Base-by-base conservation (phyloP, 257 asterid species). In the Penstemon barbatus region DNA sequence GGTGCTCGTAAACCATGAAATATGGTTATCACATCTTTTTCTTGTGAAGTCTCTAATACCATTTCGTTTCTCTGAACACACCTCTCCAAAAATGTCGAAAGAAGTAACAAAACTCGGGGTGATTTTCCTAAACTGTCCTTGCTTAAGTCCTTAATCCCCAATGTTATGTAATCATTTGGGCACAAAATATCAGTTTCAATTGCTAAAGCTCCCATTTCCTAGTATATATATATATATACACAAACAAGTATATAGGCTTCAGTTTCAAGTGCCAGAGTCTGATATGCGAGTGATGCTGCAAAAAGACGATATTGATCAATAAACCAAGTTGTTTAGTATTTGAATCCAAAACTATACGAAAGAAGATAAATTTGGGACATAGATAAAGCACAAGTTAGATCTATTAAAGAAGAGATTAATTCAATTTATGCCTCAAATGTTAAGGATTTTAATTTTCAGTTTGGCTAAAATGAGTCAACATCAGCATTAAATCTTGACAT, bases 1-100 rank as follows among this genome's bases (percentile, higher is more conserved):
- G 99, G 97, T 38, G 95, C 89, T 61, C 86, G 82, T 68, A 85
- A 77, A 55, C 99, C 97, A 55, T 93, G 97, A 76, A 88, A 93
- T 41, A 93, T 49, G 9, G 97, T 84, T 56, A 87, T 78, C 15
- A 63, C 70, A 53, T 93, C 96, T 77, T 85, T 74, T 18, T 71
- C 61, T 46, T 79, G 74, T 5, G 86, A 65, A 43, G 81, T 63
- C 71, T 88, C 86, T 13, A 86, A 74, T 45, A 73, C 61, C 72
- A 78, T 79, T 60, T 89, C 99, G 3, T 86, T 87, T 75, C 74
- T 78, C 77, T 82, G 74, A 57, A 90, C 82, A 44, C 85, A 75
- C 44, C 84, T 86, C 78, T 93, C 97, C 44, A 93, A 89, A 69
- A 89, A 72, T 8, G 83, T 61, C 4, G 95, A 83, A 53, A 93